Conservation (phyloP, 192 early-diverging fungal species). For the Backusella morwellensis region DNA sequence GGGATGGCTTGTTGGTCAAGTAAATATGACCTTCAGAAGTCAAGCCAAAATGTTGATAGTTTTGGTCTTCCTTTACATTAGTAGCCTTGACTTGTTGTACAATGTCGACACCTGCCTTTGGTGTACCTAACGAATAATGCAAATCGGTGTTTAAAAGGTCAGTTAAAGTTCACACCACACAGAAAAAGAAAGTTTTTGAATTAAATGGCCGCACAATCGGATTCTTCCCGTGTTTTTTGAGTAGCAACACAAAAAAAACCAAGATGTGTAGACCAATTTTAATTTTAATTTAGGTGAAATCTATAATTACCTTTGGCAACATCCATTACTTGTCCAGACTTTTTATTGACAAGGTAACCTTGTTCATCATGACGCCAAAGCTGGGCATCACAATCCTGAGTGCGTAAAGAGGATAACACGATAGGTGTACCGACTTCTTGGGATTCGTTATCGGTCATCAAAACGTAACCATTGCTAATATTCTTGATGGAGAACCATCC, state of each 20-base stretch:
- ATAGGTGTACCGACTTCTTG: slow-evolving; percentile 18
- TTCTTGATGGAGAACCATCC: slow-evolving; percentile 39
- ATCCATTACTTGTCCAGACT: slow-evolving; percentile 31
- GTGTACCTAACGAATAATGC: slow-evolving; percentile 16
- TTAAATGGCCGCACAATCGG: not conserved
- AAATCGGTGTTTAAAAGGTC: not conserved
- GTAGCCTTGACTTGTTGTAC: slow-evolving; percentile 23
- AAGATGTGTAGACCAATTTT: not conserved
- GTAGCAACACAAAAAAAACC: not conserved
- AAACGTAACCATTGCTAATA: slow-evolving; percentile 23
- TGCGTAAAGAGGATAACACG: slow-evolving; percentile 25
- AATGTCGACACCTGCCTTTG: slow-evolving; percentile 27
- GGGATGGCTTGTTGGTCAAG: slow-evolving; percentile 1
- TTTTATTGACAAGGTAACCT: slow-evolving; percentile 29
- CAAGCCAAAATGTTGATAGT: slow-evolving; percentile 23
- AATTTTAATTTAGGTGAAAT: not conserved
- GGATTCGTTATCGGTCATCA: slow-evolving; percentile 22
- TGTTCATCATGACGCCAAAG: slow-evolving; percentile 24
- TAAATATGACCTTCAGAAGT: slow-evolving; percentile 22
- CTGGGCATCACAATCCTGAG: slow-evolving; percentile 20
- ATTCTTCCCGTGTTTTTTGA: slow-evolving; percentile 6
- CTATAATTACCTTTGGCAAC: slow-evolving; percentile 20
- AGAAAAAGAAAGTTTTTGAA: not conserved
- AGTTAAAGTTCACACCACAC: not conserved
- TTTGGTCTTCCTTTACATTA: slow-evolving; percentile 7